Evolutionary conservation across 129 eudicot genomes (phyloP).

Genomic region (Saposhnikovia divaricata): DNA sequence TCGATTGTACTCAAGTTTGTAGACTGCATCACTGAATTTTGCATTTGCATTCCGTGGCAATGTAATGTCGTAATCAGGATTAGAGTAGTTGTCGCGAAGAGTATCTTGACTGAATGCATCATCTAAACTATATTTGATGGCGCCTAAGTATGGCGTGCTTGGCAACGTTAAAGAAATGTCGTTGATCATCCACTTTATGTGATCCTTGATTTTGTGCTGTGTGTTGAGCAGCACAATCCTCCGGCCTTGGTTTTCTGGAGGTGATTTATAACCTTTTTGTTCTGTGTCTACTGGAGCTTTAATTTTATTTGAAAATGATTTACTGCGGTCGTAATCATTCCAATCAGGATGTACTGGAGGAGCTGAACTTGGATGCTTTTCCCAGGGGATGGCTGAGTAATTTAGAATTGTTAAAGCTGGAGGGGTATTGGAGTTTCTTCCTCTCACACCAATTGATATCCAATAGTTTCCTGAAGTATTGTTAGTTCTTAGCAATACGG

Average conservation of each 20-base stretch:
- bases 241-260: conserved; percentile 22
- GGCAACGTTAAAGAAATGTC: conserved; percentile 40
- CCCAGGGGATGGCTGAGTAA: conserved; percentile 21
- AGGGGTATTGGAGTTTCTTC: conserved; percentile 34
- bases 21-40: conserved; percentile 28
- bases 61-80: conserved; percentile 22
- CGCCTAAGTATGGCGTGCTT: conserved; percentile 40
- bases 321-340: conserved; percentile 43
- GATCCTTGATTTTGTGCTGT: conserved; percentile 30
- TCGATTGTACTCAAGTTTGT: conserved; percentile 20
- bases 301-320: conserved; percentile 25
- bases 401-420: conserved; percentile 41
- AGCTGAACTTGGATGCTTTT: conserved; percentile 17
- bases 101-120: conserved; percentile 21
- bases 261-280: conserved; percentile 10
- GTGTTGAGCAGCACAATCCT: conserved; percentile 42
- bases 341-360: conserved; percentile 43
- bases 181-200: conserved; percentile 44
- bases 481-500: conserved; percentile 38
- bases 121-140: conserved; percentile 24
- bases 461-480: conserved; percentile 33
- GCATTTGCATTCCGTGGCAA: conserved; percentile 16
- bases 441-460: conserved; percentile 43
- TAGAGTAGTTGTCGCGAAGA: conserved; percentile 26
- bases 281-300: conserved; percentile 20